Percentiles rank a stretch among this genome's conserved stretches.
Evolutionary conservation across 1,284 basidiomycete species (phyloP).

Genomic region (Cutaneotrichosporon sp.): DNA sequence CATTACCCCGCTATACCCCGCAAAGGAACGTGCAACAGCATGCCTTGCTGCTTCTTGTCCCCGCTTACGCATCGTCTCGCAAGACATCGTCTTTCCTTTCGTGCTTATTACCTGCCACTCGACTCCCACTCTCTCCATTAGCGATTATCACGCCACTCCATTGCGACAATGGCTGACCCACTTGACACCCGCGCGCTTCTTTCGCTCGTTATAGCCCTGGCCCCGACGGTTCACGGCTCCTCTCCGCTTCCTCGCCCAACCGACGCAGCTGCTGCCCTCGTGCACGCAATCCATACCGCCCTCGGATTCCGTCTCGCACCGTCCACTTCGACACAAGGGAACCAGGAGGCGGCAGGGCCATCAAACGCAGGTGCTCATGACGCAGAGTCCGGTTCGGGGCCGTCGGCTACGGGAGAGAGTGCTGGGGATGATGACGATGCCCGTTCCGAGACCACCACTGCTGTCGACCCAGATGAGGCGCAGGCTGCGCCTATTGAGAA

Average conservation of each 20-base stretch:
- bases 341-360: background rate
- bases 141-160: background rate
- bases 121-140: background rate
- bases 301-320: constrained; percentile 47
- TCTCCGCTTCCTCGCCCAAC: constrained; percentile 40
- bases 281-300: constrained; percentile 48
- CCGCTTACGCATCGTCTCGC: constrained; percentile 2
- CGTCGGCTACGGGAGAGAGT: background rate
- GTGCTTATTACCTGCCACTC: no score
- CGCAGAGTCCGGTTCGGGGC: background rate
- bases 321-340: background rate
- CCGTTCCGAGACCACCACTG: constrained; percentile 40
- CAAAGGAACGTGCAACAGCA: no score
- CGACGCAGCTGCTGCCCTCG: constrained; percentile 45
- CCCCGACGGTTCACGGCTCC: constrained; percentile 13
- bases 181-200: constrained; percentile 26
- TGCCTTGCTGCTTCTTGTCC: no score
- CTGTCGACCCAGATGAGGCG: constrained; percentile 36
- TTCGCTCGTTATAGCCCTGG: constrained; percentile 23
- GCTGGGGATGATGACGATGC: constrained; percentile 23
- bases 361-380: background rate
- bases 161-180: constrained; percentile 29
- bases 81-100: no score
- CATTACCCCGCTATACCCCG: no score
- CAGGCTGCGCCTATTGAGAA: background rate